Evolutionary conservation across 2,329 filamentous ascomycete species (phyloP), one percentile per base, ranked within the genome.

Genomic region (Sporothrix mexicana): DNA sequence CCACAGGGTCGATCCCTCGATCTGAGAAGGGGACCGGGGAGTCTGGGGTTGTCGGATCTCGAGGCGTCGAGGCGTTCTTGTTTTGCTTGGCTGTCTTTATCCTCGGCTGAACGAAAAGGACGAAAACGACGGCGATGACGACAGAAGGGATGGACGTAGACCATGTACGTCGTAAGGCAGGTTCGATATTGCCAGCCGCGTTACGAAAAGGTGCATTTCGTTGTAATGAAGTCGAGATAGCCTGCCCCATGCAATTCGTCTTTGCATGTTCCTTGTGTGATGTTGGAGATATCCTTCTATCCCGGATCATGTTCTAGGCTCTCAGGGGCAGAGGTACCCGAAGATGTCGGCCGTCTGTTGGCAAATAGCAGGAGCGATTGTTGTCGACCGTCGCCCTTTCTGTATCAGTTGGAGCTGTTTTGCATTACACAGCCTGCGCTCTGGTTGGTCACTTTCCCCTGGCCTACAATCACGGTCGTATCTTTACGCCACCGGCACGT

Each of bases 31-130:
- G 20, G 6, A 53, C 7, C n/a, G 15, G 0, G 41, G 9, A 45
- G 23, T 30, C 41, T 49, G 69, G 53, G n/a, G 25, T 59, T 47
- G 13, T 15, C 12, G 30, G 30, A 36, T 6, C 23, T 13, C 10
- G 15, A 2, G n/a, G 20, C 25, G 15, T 20, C 10, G 10, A 47
- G n/a, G 41, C 20, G 15, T n/a, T 10, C 17, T 17, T 36, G 13
- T 17, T 69, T 30, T 69, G 15, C 67, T 69, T 64, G 49, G 69
- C 57, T 70, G 74, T 74, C 62, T 70, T 75, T 78, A 78, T 75
- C 77, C 77, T 78, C 76, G 77, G 77, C 74, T 76, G 71, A 73
- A 77, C 76, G 77, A 76, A 74, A 77, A 75, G 64, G 59, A 47
- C 68, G 66, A 57, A n/a, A 69, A 17, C 49, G 55, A 43, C 66